These are phyloP conservation scores for Pythium rishiriense DNA, from an alignment of 352 stramenopile species.

Conservation along the genomic window DNA sequence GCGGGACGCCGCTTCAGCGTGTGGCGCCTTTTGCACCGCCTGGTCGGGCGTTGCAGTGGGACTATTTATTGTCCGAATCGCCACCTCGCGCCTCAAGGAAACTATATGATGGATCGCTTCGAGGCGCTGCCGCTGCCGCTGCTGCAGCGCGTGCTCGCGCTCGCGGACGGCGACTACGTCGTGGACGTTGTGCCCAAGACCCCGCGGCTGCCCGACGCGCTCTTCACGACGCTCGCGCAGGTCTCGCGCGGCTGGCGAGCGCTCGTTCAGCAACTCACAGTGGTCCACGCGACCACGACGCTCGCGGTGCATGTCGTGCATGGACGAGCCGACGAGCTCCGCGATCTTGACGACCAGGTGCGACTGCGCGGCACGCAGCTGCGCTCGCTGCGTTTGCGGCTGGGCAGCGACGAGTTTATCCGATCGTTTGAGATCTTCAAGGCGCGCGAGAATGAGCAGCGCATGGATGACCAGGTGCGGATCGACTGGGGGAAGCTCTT, in stretches of 20 bases:
- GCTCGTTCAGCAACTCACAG: slow-evolving; percentile 10
- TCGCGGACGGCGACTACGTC: slow-evolving; percentile 25
- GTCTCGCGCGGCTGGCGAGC: slow-evolving; percentile 14
- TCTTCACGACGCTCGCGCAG: slow-evolving; percentile 13
- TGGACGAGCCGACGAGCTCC: slow-evolving; percentile 7
- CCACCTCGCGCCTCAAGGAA: background rate
- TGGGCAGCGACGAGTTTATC: slow-evolving; percentile 27
- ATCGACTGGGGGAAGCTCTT: slow-evolving; percentile 31
- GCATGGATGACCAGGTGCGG: slow-evolving; percentile 13
- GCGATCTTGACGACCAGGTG: background rate
- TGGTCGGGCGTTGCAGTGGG: no score
- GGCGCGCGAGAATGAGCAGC: slow-evolving; percentile 18
- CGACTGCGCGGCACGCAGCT: slow-evolving; percentile 1
- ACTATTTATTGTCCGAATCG: no score
- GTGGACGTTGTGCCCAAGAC: slow-evolving; percentile 16
- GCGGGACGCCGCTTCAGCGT: slow-evolving; percentile 1
- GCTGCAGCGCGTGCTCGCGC: slow-evolving; percentile 22
- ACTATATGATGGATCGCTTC: slow-evolving; percentile 18
- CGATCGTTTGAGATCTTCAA: slow-evolving; percentile 28
- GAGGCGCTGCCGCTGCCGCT: slow-evolving; percentile 18
- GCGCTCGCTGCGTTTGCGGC: slow-evolving; percentile 12
- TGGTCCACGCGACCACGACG: slow-evolving; percentile 3
- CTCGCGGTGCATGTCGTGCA: slow-evolving; percentile 10
- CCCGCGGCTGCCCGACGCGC: slow-evolving; percentile 9
- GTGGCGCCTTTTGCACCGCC: no score